Conservation (phyloP, 148 eudicot genomes). For the Silene uniflora region DNA sequence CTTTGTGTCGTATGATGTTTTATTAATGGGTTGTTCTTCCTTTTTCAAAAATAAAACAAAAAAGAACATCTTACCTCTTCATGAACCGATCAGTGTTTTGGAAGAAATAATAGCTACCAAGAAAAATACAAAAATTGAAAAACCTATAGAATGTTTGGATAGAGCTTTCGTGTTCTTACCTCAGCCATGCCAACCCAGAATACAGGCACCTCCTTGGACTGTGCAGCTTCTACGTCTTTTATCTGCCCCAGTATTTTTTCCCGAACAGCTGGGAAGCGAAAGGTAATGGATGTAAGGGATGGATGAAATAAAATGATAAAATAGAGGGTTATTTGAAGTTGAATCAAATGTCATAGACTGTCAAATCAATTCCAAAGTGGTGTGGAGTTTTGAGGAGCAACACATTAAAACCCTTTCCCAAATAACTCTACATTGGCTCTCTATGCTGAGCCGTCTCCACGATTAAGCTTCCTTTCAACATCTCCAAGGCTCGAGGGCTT, state of each 20-base stretch:
- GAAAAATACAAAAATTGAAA: background rate
- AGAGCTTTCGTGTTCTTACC: constrained; percentile 38
- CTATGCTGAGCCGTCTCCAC: background rate
- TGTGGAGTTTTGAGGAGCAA: no score
- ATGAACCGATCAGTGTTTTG: background rate
- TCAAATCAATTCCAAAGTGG: no score
- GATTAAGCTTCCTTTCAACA: background rate
- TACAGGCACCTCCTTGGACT: constrained; percentile 62
- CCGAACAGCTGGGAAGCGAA: constrained; percentile 49
- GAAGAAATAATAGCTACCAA: background rate
- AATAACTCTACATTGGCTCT: background rate
- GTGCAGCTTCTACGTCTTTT: constrained; percentile 74
- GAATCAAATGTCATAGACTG: no score
- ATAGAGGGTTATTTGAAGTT: background rate
- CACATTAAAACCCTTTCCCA: background rate
- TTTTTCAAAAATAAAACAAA: no score
- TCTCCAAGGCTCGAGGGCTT: background rate
- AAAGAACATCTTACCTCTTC: background rate
- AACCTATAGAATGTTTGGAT: background rate
- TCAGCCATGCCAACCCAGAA: constrained; percentile 91
- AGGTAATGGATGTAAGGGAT: background rate
- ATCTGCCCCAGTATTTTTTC: constrained; percentile 63
- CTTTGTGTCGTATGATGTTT: no score
- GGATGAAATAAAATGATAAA: background rate
- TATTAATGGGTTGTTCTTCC: no score